These are phyloP conservation scores for Fonsecaea multimorphosa DNA, from an alignment of 2,329 filamentous ascomycete genomes.

Conservation along the genomic window DNA sequence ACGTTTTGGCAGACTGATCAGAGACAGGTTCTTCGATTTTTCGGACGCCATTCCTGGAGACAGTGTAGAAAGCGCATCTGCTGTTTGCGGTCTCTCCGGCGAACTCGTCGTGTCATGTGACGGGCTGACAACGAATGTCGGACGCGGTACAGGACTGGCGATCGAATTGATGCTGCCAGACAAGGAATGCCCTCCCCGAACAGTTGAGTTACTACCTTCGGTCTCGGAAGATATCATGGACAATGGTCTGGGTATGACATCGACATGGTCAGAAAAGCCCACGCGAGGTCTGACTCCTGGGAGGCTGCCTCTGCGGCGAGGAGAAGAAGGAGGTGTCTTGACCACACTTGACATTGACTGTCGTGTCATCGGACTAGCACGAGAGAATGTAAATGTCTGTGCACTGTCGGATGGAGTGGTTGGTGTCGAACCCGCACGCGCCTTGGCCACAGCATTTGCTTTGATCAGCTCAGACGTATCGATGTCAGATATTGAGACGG, in stretches of 20 bases:
- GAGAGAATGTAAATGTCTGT: slow-evolving; percentile 40
- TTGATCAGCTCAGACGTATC: slow-evolving; percentile 66
- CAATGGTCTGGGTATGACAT: slow-evolving; percentile 81
- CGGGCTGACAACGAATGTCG: slow-evolving; percentile 40
- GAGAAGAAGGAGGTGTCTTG: slow-evolving; percentile 35
- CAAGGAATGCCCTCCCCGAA: slow-evolving; percentile 72
- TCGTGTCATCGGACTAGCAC: slow-evolving; percentile 37
- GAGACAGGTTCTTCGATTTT: slow-evolving; percentile 33
- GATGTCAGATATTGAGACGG: slow-evolving; percentile 84
- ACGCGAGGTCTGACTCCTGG: slow-evolving; percentile 63
- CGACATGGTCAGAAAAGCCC: slow-evolving; percentile 81
- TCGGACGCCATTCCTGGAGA: slow-evolving; percentile 40
- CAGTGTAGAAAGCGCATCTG: slow-evolving; percentile 45
- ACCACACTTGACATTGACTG: slow-evolving; percentile 36
- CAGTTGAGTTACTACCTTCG: slow-evolving; percentile 73
- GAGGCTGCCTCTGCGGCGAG: slow-evolving; percentile 44
- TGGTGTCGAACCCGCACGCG: slow-evolving; percentile 66
- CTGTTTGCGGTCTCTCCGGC: slow-evolving; percentile 52
- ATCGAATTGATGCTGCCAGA: slow-evolving; percentile 82
- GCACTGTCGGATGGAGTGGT: slow-evolving; percentile 53
- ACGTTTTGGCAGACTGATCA: slow-evolving; percentile 44
- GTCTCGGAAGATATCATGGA: slow-evolving; percentile 86
- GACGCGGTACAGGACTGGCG: slow-evolving; percentile 59
- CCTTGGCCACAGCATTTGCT: slow-evolving; percentile 60
- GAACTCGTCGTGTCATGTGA: slow-evolving; percentile 34